phyloP scores from a whole-genome alignment of 1,284 basidiomycete species.

The Cutaneotrichosporon sp. region DNA sequence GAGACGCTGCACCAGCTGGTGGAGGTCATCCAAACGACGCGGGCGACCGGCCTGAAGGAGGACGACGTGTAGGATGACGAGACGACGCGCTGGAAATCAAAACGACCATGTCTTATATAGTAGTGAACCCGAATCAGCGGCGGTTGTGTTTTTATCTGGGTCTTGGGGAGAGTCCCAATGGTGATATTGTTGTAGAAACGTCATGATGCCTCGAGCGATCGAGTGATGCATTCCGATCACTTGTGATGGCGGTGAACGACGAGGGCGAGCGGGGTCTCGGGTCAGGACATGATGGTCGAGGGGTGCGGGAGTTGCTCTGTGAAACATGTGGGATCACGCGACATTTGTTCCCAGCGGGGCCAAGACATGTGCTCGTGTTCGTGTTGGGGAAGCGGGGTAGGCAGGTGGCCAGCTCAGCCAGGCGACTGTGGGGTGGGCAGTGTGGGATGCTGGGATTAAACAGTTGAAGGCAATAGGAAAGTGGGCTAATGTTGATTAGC shows the following conservation, averaged over 20 bases:
- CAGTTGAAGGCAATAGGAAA: not conserved
- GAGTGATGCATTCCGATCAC: constrained; percentile 5
- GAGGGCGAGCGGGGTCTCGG: too few relatives aligned
- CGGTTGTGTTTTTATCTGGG: constrained; percentile 9
- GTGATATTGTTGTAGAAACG: constrained; percentile 7
- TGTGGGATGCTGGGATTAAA: too few relatives aligned
- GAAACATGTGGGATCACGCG: too few relatives aligned
- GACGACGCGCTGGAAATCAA: not conserved
- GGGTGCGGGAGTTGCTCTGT: too few relatives aligned
- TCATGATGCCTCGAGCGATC: not conserved
- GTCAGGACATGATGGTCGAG: too few relatives aligned
- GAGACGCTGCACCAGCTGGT: constrained; percentile 16
- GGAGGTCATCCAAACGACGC: not conserved
- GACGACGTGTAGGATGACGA: constrained; percentile 1
- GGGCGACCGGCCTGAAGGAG: not conserved
- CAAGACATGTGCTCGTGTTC: too few relatives aligned
- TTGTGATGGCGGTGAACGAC: not conserved
- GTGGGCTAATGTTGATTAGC: not conserved
- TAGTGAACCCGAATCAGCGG: not conserved
- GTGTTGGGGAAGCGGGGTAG: too few relatives aligned
- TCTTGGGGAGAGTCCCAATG: not conserved
- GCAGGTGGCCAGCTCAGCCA: too few relatives aligned
- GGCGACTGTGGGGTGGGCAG: too few relatives aligned
- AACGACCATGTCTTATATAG: not conserved
- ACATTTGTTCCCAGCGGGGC: too few relatives aligned